Conservation (phyloP, 345 rosid genomes). For the Excoecaria agallocha region DNA sequence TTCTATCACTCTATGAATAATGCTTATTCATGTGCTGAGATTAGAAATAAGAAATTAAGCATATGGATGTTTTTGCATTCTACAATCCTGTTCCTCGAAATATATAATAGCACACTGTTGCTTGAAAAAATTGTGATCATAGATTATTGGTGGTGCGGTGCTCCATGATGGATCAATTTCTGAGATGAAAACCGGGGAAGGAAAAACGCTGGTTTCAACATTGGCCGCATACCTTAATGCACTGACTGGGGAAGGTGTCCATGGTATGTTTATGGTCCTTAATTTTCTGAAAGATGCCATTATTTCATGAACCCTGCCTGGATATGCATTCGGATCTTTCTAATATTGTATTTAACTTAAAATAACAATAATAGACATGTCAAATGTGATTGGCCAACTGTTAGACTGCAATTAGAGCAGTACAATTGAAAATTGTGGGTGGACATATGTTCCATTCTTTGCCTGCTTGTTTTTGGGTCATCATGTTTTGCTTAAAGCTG, state of each 20-base stretch:
- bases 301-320: neutral
- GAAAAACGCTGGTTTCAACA: slow-evolving; percentile 95
- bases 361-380: neutral
- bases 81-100: neutral
- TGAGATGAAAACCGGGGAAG: slow-evolving; percentile 98
- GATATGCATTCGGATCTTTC: slow-evolving; percentile 2
- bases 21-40: neutral
- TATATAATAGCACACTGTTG: neutral
- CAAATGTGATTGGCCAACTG: neutral
- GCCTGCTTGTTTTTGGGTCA: neutral
- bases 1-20: slow-evolving; percentile 7
- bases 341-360: neutral
- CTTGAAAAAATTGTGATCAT: slow-evolving; percentile 19
- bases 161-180: slow-evolving; percentile 98
- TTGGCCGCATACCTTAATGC: slow-evolving; percentile 96
- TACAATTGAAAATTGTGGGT: neutral
- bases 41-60: neutral
- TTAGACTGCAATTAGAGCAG: neutral
- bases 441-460: neutral
- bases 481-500: neutral
- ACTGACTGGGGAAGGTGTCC: slow-evolving; percentile 86
- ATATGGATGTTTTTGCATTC: neutral
- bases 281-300: neutral
- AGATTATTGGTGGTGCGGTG: slow-evolving; percentile 96
- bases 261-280: slow-evolving; percentile 58